These are phyloP conservation scores for Syncephalastrum sp. DNA, from an alignment of 371 early-diverging fungal genomes.

Conservation along the genomic window DNA sequence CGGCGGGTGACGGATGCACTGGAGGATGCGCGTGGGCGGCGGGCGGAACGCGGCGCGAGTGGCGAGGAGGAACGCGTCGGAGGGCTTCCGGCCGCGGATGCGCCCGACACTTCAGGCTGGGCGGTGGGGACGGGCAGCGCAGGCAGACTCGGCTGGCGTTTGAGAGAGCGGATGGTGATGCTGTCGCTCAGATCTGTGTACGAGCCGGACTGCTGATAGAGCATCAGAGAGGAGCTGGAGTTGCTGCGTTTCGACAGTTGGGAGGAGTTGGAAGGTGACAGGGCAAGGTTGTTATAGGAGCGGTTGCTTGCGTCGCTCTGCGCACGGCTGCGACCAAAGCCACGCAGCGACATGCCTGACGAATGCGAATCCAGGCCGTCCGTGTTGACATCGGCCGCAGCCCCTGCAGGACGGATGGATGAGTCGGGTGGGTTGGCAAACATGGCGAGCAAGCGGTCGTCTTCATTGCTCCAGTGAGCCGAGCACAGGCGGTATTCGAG, in stretches of 20 bases:
- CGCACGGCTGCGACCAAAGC: slow-evolving; percentile 10
- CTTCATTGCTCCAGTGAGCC: slow-evolving; percentile 45
- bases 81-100: not conserved
- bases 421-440: slow-evolving; percentile 20
- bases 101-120: too few species aligned
- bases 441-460: slow-evolving; percentile 35
- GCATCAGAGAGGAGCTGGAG: slow-evolving; percentile 12
- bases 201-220: slow-evolving; percentile 1
- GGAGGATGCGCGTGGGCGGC: slow-evolving; percentile 19
- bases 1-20: slow-evolving; percentile 21
- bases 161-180: slow-evolving; percentile 14
- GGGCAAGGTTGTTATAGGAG: slow-evolving; percentile 2
- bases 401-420: not conserved
- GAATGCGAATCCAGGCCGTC: slow-evolving; percentile 14
- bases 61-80: slow-evolving; percentile 6
- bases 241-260: slow-evolving; percentile 13
- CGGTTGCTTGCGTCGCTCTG: slow-evolving; percentile 15
- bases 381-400: slow-evolving; percentile 5
- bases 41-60: slow-evolving; percentile 7
- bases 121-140: slow-evolving; percentile 10
- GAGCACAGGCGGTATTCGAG: slow-evolving; percentile 38
- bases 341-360: too few species aligned
- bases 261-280: slow-evolving; percentile 18
- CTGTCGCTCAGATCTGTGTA: slow-evolving; percentile 1
- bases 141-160: slow-evolving; percentile 18